Base-by-base conservation (phyloP, 2,329 filamentous ascomycete genomes). In the Hymenoscyphus scutula region DNA sequence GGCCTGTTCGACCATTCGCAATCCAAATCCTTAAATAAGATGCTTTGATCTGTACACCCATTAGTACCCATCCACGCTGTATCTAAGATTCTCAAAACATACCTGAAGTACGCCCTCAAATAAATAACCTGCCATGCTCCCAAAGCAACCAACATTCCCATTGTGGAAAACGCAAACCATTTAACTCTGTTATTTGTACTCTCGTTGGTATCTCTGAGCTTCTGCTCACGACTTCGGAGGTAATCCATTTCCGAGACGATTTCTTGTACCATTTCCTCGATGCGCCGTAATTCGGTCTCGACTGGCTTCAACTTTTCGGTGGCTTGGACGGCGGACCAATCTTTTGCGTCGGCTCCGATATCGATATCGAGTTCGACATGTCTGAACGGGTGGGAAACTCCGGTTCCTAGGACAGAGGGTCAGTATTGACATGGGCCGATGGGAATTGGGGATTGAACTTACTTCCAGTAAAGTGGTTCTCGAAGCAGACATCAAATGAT, bases 81-180 rank as follows among this genome's bases (percentile, higher is more conserved):
- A 63, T 19, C 15, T 25, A 30, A 11, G 5, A 17, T 48, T 29
- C 25, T 15, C 37, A 62, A 53, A 59, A 76, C 77, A 73, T 76
- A 90, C 83, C 92, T 88, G 84, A 99, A 99, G 83, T 99, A 99
- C 67, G 94, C 93, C 76, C 95, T 85, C 78, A 99, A 83, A 79
- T 99, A 99, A 75, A 99, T 87, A 74, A 99, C 91, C 86, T 99
- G 95, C 95, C 95, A 99, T 51, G 82, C 92, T 77, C 95, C 96
- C 71, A 99, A 82, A 37, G 86, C 91, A 69, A 97, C 82, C 71
- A 99, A 81, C 82, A 97, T 89, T 66, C 92, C 89, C 80, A 97
- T 98, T 30, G 94, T 98, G 68, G 88, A 87, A 76, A 97, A 88
- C 56, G 94, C 94, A 78, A 99, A 99, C 92, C 92, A 98, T 83